Evolutionary conservation across 495 filamentous ascomycete species (phyloP).

Genomic region (Trypethelium eluteriae): DNA sequence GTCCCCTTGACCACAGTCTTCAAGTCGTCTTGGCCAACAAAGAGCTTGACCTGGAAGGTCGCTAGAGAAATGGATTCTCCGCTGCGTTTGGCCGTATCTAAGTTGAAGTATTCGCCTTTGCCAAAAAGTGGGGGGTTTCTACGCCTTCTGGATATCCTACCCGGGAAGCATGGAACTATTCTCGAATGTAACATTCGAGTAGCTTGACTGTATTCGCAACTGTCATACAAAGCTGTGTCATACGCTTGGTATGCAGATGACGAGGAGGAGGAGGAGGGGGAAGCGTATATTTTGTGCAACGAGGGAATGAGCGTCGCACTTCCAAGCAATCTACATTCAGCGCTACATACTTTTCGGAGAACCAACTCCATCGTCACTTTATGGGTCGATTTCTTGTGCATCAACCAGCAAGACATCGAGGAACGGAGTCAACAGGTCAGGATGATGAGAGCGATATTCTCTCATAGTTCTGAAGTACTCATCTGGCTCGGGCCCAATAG

Average conservation of each 20-base stretch:
- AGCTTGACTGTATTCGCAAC: not conserved
- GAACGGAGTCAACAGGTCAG: slow-evolving; percentile 1
- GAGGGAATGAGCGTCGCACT: not conserved
- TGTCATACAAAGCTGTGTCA: not conserved
- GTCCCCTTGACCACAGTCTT: too few species aligned
- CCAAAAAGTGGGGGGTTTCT: not conserved
- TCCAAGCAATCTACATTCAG: slow-evolving; percentile 4
- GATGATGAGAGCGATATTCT: slow-evolving; percentile 3
- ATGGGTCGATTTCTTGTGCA: slow-evolving; percentile 13
- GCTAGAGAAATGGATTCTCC: not conserved
- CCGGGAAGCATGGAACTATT: not conserved
- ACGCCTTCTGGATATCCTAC: not conserved
- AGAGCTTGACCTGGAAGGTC: not conserved
- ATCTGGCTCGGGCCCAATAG: slow-evolving; percentile 13
- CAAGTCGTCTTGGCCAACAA: too few species aligned
- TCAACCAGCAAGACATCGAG: slow-evolving; percentile 7
- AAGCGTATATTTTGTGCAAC: not conserved
- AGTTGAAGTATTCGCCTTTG: not conserved
- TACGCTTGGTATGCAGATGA: not conserved
- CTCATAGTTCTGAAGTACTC: not conserved
- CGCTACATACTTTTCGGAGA: not conserved
- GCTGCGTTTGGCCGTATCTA: not conserved
- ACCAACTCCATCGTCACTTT: not conserved
- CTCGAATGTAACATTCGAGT: not conserved
- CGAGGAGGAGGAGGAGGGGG: not conserved